phyloP scores from a whole-genome alignment of 441 rosid genomes.

The Eruca vesicaria region DNA sequence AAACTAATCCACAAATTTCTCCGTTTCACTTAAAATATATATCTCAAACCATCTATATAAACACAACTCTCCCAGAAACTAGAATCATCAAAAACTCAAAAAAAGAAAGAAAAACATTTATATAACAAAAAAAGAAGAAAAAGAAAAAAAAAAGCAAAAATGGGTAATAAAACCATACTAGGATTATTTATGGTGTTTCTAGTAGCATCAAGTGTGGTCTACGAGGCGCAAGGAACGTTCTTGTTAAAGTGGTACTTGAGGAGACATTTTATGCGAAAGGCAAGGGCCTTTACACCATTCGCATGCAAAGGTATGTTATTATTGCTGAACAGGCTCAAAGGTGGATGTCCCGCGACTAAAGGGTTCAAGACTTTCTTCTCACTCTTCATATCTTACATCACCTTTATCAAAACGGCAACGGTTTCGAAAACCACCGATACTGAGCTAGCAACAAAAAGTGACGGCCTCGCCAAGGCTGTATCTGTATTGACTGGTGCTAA shows the following conservation, averaged over 20 bases:
- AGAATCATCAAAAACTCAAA: neutral
- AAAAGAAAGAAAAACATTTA: neutral
- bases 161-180: constrained; percentile 18
- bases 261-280: neutral
- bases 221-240: constrained; percentile 29
- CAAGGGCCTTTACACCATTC: neutral
- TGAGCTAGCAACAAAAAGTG: neutral
- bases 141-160: neutral
- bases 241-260: constrained; percentile 16
- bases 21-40: constrained; percentile 11
- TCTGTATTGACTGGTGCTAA: neutral
- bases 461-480: neutral
- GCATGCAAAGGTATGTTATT: neutral
- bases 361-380: neutral
- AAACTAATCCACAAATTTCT: constrained; percentile 17
- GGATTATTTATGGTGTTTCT: constrained; percentile 23
- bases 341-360: neutral
- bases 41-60: constrained; percentile 12
- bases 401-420: neutral
- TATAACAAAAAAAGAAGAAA: neutral
- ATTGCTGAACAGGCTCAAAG: neutral
- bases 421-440: neutral
- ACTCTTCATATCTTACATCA: neutral
- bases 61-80: neutral
- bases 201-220: constrained; percentile 23